phyloP scores from a whole-genome alignment of 192 early-diverging fungal species.

The Mortierella alpina region DNA sequence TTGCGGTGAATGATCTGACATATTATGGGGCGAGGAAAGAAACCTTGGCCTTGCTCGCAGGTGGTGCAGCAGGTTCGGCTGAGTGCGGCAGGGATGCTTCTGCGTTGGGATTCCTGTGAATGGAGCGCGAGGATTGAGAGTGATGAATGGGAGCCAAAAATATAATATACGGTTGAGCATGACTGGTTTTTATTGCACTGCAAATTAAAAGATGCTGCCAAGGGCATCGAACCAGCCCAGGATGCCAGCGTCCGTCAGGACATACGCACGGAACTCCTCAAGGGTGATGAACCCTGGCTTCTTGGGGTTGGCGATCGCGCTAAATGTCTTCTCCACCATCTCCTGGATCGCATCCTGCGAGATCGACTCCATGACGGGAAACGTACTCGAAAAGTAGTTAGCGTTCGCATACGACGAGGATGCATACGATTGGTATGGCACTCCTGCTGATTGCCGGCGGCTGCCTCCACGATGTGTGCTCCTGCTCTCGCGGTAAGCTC shows the following conservation, averaged over 20 bases:
- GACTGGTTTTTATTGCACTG: neutral
- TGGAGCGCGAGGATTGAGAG: too few species aligned
- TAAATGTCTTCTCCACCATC: slow-evolving; percentile 92
- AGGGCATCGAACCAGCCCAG: slow-evolving; percentile 92
- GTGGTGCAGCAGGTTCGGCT: too few species aligned
- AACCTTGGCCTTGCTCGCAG: too few species aligned
- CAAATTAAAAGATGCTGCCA: slow-evolving; percentile 62
- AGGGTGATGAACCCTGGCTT: slow-evolving; percentile 76
- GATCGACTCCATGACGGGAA: slow-evolving; percentile 93
- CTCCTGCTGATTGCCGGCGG: slow-evolving; percentile 7
- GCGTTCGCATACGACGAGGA: slow-evolving; percentile 59
- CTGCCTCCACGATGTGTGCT: slow-evolving; percentile 1
- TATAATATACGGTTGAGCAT: too few species aligned
- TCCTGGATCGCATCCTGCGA: slow-evolving; percentile 93
- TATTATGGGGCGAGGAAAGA: neutral
- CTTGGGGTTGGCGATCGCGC: slow-evolving; percentile 59
- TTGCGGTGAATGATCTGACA: neutral
- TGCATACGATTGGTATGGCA: slow-evolving; percentile 19
- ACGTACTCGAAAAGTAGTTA: slow-evolving; percentile 68
- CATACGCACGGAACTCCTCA: slow-evolving; percentile 84
- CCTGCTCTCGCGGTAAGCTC: neutral
- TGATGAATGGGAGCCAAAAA: too few species aligned
- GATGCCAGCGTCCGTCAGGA: slow-evolving; percentile 83
- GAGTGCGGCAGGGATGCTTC: too few species aligned
- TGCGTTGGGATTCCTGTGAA: too few species aligned